These are phyloP conservation scores for Lantana camara DNA, from an alignment of 257 asterid genomes.

Conservation along the genomic window DNA sequence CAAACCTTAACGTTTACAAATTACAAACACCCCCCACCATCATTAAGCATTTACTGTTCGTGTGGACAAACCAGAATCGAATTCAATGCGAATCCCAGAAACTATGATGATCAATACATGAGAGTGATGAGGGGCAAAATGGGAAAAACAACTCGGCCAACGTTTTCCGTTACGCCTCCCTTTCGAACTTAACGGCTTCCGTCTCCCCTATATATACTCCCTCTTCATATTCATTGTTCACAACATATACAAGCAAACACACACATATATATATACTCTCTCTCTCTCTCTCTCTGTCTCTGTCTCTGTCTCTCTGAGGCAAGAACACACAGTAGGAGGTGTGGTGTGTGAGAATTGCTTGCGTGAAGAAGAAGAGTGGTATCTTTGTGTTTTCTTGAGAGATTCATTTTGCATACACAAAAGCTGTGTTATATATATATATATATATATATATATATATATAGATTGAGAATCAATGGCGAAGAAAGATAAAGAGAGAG, in stretches of 20 bases:
- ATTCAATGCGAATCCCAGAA: background rate
- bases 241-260: too few species aligned
- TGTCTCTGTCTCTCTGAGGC: conserved; percentile 22
- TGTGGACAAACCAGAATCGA: background rate
- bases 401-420: conserved; percentile 7
- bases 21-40: background rate
- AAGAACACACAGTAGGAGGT: background rate
- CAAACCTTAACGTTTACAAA: background rate
- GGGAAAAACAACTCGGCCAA: conserved; percentile 35
- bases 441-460: too few species aligned
- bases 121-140: conserved; percentile 24
- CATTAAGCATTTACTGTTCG: too few species aligned
- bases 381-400: conserved; percentile 41
- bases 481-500: conserved; percentile 53
- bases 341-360: conserved; percentile 27
- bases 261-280: conserved; percentile 3
- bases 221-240: too few species aligned
- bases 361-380: conserved; percentile 54
- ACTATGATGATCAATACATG: background rate
- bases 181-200: conserved; percentile 10
- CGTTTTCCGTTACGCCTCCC: conserved; percentile 47
- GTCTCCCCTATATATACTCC: conserved; percentile 45
- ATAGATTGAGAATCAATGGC: conserved; percentile 53
- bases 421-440: conserved; percentile 15
- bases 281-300: conserved; percentile 22